Evolutionary conservation across 345 rosid species (phyloP).

Genomic region (Ricinus communis): DNA sequence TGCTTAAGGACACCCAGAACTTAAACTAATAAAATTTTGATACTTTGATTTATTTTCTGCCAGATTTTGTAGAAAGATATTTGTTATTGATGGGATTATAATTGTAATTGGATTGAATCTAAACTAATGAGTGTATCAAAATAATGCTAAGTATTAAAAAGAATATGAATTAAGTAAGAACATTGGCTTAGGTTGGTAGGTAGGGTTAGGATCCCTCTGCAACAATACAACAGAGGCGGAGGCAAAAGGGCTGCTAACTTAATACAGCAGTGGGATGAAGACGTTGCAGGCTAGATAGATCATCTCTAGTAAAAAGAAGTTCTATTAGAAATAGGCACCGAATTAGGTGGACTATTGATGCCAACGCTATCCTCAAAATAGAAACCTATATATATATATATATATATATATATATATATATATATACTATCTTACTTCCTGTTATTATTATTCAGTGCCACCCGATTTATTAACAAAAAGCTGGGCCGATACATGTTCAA

Average conservation of each 20-base stretch:
- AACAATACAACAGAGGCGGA: neutral
- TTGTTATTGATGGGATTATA: too few species aligned
- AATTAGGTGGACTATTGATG: neutral
- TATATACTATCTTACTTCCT: neutral
- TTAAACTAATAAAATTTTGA: too few species aligned
- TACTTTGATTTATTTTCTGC: too few species aligned
- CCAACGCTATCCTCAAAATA: neutral
- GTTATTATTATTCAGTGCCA: neutral
- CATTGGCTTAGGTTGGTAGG: too few species aligned
- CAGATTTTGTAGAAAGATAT: too few species aligned
- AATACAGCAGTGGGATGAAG: neutral
- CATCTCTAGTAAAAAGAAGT: neutral
- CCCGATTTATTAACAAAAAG: neutral
- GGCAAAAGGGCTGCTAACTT: neutral
- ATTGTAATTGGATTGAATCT: too few species aligned
- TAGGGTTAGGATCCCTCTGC: neutral
- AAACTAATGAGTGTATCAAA: too few species aligned
- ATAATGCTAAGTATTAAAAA: too few species aligned
- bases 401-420: neutral
- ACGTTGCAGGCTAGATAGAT: neutral
- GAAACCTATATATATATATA: neutral
- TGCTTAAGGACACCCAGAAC: too few species aligned
- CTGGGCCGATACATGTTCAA: neutral
- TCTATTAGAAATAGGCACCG: neutral
- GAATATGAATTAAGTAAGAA: too few species aligned